A percentile compares a stretch with the other conserved stretches of the same genome.
Evolutionary conservation across 208 protist species (phyloP).

Genomic region (Willaertia magna): DNA sequence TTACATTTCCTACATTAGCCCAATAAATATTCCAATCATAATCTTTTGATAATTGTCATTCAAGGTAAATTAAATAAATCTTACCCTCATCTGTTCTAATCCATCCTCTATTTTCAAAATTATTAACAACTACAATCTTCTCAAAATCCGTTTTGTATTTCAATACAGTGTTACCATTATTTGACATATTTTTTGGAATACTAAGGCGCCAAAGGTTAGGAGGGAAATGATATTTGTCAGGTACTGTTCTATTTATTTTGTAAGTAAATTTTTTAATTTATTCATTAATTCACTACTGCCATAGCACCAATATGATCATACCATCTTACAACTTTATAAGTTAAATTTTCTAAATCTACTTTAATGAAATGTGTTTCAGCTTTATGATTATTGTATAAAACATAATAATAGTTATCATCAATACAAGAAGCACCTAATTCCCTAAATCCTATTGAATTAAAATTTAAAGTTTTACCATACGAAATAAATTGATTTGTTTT

Average conservation of each 20-base stretch:
- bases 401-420: neutral
- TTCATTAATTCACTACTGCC: too few species aligned
- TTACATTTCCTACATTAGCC: slow-evolving; percentile 58
- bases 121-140: slow-evolving; percentile 34
- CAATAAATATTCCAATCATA: slow-evolving; percentile 72
- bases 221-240: too few species aligned
- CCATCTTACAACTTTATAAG: neutral
- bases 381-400: neutral
- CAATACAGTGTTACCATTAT: too few species aligned
- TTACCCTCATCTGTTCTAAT: neutral
- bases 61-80: neutral
- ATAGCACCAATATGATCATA: neutral
- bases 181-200: too few species aligned
- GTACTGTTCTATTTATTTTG: too few species aligned
- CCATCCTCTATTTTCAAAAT: slow-evolving; percentile 29
- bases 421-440: neutral
- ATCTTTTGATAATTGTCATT: slow-evolving; percentile 20
- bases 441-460: neutral
- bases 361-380: neutral
- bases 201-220: too few species aligned
- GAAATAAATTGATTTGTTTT: too few species aligned
- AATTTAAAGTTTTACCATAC: neutral
- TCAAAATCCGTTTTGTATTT: slow-evolving; percentile 37
- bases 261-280: too few species aligned
- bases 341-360: neutral